Evolutionary conservation across 306 rosid species (phyloP).

Genomic region (Casuarina cunninghamiana): DNA sequence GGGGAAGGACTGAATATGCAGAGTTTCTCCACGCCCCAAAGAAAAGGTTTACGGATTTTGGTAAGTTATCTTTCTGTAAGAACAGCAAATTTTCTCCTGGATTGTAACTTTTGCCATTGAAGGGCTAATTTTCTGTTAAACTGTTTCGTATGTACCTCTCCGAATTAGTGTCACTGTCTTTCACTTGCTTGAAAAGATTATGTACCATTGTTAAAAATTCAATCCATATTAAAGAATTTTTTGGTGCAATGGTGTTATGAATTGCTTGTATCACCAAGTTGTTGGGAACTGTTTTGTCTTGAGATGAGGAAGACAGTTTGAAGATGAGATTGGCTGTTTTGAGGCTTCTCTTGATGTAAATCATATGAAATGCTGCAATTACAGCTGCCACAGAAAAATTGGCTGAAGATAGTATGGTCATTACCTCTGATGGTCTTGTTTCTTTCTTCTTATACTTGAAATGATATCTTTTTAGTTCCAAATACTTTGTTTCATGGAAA

Average conservation of each 20-base stretch:
- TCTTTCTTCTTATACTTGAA: neutral
- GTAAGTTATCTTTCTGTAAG: slow-evolving; percentile 38
- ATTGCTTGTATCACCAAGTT: neutral
- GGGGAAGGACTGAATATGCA: slow-evolving; percentile 78
- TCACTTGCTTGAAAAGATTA: neutral
- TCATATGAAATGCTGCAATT: neutral
- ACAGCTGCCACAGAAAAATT: neutral
- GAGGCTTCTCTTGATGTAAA: neutral
- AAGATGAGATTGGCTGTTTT: neutral
- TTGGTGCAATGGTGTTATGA: neutral
- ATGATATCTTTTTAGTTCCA: neutral
- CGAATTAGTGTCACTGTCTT: neutral
- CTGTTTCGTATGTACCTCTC: neutral
- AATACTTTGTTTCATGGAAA: neutral
- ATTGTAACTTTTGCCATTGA: slow-evolving; percentile 8
- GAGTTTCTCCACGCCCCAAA: slow-evolving; percentile 95
- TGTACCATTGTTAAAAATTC: neutral
- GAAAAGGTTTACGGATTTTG: slow-evolving; percentile 77
- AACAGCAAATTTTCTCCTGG: slow-evolving; percentile 14
- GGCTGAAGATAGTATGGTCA: neutral
- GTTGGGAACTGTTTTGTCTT: neutral
- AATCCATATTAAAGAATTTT: neutral
- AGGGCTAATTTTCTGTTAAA: neutral
- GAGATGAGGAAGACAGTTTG: neutral
- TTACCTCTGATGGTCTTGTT: neutral